Evolutionary conservation across 345 rosid genomes (phyloP).

Genomic region (Heritiera fomes): DNA sequence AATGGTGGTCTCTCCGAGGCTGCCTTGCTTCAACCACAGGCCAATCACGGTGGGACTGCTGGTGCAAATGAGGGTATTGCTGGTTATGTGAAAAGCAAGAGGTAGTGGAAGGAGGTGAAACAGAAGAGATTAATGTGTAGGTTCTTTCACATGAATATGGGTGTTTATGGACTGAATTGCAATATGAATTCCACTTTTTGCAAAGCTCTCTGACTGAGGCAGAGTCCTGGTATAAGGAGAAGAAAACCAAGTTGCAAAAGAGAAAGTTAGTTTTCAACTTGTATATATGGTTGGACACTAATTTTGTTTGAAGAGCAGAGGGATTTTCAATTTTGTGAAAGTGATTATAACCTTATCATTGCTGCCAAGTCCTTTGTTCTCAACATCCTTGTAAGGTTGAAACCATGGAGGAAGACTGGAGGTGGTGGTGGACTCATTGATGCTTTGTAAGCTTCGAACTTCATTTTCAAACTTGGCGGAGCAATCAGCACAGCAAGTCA

Average conservation of each 20-base stretch:
- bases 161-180: conserved; percentile 50
- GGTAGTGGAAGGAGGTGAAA: conserved; percentile 60
- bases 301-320: background rate
- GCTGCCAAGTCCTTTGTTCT: conserved; percentile 37
- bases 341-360: conserved; percentile 42
- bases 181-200: conserved; percentile 60
- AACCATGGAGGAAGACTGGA: conserved; percentile 87
- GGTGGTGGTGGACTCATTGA: conserved; percentile 34
- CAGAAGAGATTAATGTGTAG: conserved; percentile 51
- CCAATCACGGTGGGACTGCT: conserved; percentile 36
- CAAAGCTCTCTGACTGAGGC: conserved; percentile 51
- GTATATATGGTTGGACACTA: background rate
- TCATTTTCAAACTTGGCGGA: conserved; percentile 49
- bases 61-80: conserved; percentile 44
- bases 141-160: conserved; percentile 41
- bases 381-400: conserved; percentile 55
- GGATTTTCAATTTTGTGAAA: background rate
- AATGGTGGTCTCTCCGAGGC: conserved; percentile 36
- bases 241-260: background rate
- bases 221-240: conserved; percentile 43
- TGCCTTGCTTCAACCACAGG: conserved; percentile 49
- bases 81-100: conserved; percentile 48
- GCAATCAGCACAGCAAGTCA: conserved; percentile 53
- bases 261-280: conserved; percentile 17
- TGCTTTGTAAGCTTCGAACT: conserved; percentile 36